Conservation (phyloP, 768 basidiomycete species). For the Phlebiopsis gigantea region DNA sequence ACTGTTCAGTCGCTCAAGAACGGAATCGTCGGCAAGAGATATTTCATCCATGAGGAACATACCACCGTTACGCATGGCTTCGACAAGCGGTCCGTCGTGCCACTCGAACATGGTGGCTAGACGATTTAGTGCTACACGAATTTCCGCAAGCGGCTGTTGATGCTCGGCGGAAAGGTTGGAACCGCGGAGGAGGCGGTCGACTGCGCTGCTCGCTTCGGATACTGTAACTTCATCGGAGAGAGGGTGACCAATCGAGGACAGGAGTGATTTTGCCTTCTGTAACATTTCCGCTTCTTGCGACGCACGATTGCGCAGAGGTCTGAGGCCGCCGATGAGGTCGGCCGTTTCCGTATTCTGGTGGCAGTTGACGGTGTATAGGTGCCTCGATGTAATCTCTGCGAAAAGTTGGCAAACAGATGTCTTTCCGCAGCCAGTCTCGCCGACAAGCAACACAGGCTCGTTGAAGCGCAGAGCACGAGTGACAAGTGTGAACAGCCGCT, state of each 20-base stretch:
- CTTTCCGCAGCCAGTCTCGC: constrained; percentile 96
- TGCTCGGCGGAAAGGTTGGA: constrained; percentile 28
- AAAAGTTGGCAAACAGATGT: constrained; percentile 94
- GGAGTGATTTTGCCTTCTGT: constrained; percentile 35
- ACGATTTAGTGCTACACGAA: constrained; percentile 37
- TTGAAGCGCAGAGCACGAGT: constrained; percentile 83
- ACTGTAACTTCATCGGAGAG: constrained; percentile 17
- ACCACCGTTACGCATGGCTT: constrained; percentile 83
- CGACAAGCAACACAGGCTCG: constrained; percentile 93
- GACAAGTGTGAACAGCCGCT: constrained; percentile 78
- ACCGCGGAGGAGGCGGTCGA: constrained; percentile 16
- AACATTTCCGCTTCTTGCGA: constrained; percentile 45
- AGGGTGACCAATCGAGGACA: constrained; percentile 38
- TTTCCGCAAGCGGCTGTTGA: constrained; percentile 31
- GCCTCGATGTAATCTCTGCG: constrained; percentile 57
- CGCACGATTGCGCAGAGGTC: constrained; percentile 78
- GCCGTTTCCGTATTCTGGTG: constrained; percentile 99
- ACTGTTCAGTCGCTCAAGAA: constrained; percentile 94
- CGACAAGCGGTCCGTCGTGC: constrained; percentile 94
- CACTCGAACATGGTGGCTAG: constrained; percentile 89
- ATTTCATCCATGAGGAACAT: constrained; percentile 94
- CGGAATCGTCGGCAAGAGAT: constrained; percentile 95
- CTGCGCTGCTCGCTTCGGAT: constrained; percentile 20
- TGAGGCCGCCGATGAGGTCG: constrained; percentile 89
- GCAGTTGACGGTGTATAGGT: constrained; percentile 78